Evolutionary conservation across 2,329 filamentous ascomycete species (phyloP).

Genomic region (Aspergillus clavatus): DNA sequence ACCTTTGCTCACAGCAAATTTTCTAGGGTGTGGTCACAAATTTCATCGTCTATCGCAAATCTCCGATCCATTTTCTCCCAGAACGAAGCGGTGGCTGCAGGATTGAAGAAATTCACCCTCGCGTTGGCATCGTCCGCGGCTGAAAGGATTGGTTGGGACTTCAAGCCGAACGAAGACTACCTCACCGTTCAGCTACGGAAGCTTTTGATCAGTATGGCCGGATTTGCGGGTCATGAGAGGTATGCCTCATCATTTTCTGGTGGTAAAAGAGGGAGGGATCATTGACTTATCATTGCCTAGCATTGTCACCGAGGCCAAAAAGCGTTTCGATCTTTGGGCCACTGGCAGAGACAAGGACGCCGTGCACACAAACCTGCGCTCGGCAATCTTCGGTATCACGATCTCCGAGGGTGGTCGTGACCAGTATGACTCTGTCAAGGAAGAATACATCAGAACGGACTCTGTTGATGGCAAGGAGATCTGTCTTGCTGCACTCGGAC

Average conservation of each 20-base stretch:
- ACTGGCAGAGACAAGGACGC: slow-evolving; percentile 60
- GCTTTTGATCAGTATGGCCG: slow-evolving; percentile 70
- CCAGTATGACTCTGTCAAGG: slow-evolving; percentile 70
- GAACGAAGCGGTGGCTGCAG: slow-evolving; percentile 65
- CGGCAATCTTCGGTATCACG: slow-evolving; percentile 72
- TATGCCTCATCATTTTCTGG: slow-evolving; percentile 40
- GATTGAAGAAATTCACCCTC: slow-evolving; percentile 71
- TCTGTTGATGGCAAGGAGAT: slow-evolving; percentile 91
- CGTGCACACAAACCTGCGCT: slow-evolving; percentile 76
- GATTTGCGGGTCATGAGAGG: slow-evolving; percentile 69
- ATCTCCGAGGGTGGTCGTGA: slow-evolving; percentile 66
- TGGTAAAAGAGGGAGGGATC: not conserved
- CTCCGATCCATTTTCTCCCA: slow-evolving; percentile 82
- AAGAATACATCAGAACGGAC: slow-evolving; percentile 76
- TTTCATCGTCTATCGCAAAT: slow-evolving; percentile 68
- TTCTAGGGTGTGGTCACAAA: slow-evolving; percentile 71
- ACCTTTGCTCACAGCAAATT: slow-evolving; percentile 15
- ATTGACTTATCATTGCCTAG: slow-evolving; percentile 35
- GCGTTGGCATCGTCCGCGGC: slow-evolving; percentile 71
- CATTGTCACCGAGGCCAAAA: slow-evolving; percentile 66
- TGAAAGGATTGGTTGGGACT: slow-evolving; percentile 81
- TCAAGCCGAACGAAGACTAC: slow-evolving; percentile 71
- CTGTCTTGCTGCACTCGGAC: slow-evolving; percentile 69
- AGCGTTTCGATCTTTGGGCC: slow-evolving; percentile 75
- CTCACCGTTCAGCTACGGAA: slow-evolving; percentile 78